Evolutionary conservation across 1,284 basidiomycete species (phyloP), one percentile per base, ranked within the genome.

Genomic region (Marasmius oreades): DNA sequence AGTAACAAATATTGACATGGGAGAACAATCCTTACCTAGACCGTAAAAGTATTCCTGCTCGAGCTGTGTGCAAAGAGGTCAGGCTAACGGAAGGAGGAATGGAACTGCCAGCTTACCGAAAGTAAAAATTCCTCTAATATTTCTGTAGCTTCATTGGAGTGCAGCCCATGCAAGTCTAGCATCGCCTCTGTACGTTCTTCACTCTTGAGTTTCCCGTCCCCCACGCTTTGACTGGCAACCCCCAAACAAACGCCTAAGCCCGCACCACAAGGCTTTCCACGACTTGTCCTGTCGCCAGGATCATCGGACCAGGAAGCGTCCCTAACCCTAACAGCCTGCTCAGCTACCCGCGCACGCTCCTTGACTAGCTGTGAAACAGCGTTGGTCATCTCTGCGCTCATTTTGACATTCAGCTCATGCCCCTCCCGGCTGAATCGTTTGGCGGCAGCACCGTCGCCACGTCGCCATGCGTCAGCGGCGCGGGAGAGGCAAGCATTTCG

Each of bases 401-500:
- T 96, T 70, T 91, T 90, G 39, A 84, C 84, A 67, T 98, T 98
- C 58, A 98, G 75, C 45, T 94, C 92, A 64, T 96, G 93, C 3
- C 95, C 96, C 68, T 98, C 95, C 39, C 91, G 77, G 63, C 89
- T 93, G 75, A 95, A 98, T 48, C 93, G 80, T 70, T 97, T 96
- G 22, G 96, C 96, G 0, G 92, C 90, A 0, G 93, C 93, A 2
- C 95, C 95, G 63, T 99, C 95, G 3, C 95, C 95, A 11, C 92
- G 82, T 46, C 93, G 80, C 90, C 93, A 98, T 2, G 95, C 94
- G 67, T 98, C 94, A 1, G 96, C 94, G 4, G 96, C 96, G 45
- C 93, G 86, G 2, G 92, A 93, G n/a, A 99, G 80, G 67, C 93
- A 96, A 11, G 93, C 93, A 67, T 98, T 98, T 33, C 96, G 80